Evolutionary conservation across 306 rosid species (phyloP), one percentile per base, ranked within the genome.

Genomic region (Fagus crenata): DNA sequence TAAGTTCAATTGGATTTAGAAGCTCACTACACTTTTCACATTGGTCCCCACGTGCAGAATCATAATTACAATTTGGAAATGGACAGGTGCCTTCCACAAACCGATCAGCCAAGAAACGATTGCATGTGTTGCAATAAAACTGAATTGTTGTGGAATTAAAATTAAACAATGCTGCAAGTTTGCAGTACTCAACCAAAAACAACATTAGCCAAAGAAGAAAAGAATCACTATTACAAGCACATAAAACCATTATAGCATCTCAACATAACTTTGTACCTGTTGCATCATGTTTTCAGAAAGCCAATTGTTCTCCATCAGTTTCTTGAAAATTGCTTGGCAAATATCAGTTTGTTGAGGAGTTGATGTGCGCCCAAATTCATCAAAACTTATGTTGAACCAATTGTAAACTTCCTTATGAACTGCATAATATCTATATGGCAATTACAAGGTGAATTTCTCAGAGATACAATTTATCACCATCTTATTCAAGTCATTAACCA

Each of bases 1-100:
- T 88, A 84, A 95, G 78, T 49, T 95, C 98, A 2, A 97, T 90
- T 37, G 98, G 93, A 80, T 95, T 92, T 60, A 90, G 85, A 78
- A 95, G 97, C 80, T 95, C 89, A 59, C 98, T 96, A 72, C 98
- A 95, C 77, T 95, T 90, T 74, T 95, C 98, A 81, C 98, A 95
- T 64, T 95, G 98, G 75, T 95, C 98, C 39, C 98, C 97, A 58
- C 97, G 87, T 32, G 98, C 98, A 40, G 97, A 95, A 86, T 85
- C 93, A 84, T 95, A 90, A 67, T 84, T 95, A 28, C 98, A 95
- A 12, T 91, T 93, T 1, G 61, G 85, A 36, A 91, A 88, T 0
- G 97, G 97, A 77, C 98, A 95, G 71, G 68, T 77, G 67, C 98
- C 98, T 89, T 95, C 98, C 84, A 95, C 96, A 9, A 90, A 96